A percentile compares a stretch with the other conserved stretches of the same genome.
Evolutionary conservation across 306 rosid species (phyloP).

Genomic region (Quercus berberidifolia): DNA sequence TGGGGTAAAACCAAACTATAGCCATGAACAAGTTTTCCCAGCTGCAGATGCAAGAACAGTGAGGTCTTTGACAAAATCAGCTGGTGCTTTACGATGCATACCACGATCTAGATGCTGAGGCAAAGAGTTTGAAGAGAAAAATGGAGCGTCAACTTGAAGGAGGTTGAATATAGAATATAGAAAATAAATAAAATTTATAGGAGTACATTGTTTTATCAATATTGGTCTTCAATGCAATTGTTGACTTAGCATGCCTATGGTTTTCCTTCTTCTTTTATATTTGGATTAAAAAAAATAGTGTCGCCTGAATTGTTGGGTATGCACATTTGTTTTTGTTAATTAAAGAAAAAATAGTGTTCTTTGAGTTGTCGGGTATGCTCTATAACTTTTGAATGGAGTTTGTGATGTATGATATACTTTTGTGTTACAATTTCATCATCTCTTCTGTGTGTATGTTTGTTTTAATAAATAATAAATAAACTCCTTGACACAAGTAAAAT

Average conservation of each 20-base stretch:
- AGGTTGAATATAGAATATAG: background rate
- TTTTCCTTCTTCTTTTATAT: background rate
- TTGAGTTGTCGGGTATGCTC: too few relatives aligned
- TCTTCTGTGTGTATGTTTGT: too few relatives aligned
- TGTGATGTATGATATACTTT: too few relatives aligned
- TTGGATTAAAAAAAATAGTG: too few relatives aligned
- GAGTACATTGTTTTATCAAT: background rate
- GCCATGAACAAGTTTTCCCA: slow-evolving; percentile 4
- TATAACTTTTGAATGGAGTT: too few relatives aligned
- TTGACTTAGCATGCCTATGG: background rate
- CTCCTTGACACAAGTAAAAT: too few relatives aligned
- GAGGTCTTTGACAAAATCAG: slow-evolving; percentile 18
- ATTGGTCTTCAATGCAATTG: background rate
- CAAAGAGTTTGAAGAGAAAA: background rate
- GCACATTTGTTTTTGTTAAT: too few relatives aligned
- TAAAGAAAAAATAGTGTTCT: too few relatives aligned
- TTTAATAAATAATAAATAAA: too few relatives aligned
- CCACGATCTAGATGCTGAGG: slow-evolving; percentile 24
- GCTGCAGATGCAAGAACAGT: slow-evolving; percentile 27
- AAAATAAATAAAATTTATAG: background rate
- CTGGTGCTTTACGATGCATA: slow-evolving; percentile 27
- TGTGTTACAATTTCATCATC: too few relatives aligned
- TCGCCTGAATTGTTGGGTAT: too few relatives aligned
- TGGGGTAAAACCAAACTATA: slow-evolving; percentile 22
- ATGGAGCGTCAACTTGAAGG: background rate